Percentiles rank a stretch among this genome's conserved stretches.
Conservation (phyloP, 2,329 filamentous ascomycete genomes). For the Ceratocystiopsis minuta region DNA sequence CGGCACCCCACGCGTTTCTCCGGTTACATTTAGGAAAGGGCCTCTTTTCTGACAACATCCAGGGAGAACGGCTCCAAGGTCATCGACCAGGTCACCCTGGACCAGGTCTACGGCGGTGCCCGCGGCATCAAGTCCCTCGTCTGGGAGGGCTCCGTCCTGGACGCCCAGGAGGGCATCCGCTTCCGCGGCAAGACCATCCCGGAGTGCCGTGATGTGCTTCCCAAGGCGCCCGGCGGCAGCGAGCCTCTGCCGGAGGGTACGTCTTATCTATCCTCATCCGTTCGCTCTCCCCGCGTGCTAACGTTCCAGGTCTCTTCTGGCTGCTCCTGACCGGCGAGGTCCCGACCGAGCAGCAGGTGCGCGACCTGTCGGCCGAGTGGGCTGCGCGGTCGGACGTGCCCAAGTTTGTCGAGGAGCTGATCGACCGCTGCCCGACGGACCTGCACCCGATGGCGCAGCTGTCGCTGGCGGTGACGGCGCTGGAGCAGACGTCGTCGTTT, state of each 20-base stretch:
- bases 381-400: slow-evolving; percentile 91
- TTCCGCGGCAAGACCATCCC: slow-evolving; percentile 99
- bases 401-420: slow-evolving; percentile 97
- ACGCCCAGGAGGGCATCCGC: slow-evolving; percentile 96
- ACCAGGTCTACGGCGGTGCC: slow-evolving; percentile 98
- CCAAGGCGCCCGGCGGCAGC: slow-evolving; percentile 89
- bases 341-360: slow-evolving; percentile 93
- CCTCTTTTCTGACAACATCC: slow-evolving; percentile 1
- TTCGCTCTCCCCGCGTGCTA: background rate
- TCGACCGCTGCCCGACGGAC: slow-evolving; percentile 97
- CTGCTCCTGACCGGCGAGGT: slow-evolving; percentile 96
- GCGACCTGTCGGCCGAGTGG: slow-evolving; percentile 96
- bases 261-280: slow-evolving; percentile 2
- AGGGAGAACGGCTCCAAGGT: slow-evolving; percentile 93
- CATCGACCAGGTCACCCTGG: slow-evolving; percentile 91
- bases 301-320: slow-evolving; percentile 76
- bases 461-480: slow-evolving; percentile 90
- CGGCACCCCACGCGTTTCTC: background rate
- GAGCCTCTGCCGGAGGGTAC: slow-evolving; percentile 90
- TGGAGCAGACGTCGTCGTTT: slow-evolving; percentile 96
- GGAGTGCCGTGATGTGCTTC: slow-evolving; percentile 93
- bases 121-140: slow-evolving; percentile 97
- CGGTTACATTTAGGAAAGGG: background rate
- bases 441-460: slow-evolving; percentile 99
- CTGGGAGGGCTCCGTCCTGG: slow-evolving; percentile 97